Conservation (phyloP, 1,284 basidiomycete species). For the Tylopilus sp. region DNA sequence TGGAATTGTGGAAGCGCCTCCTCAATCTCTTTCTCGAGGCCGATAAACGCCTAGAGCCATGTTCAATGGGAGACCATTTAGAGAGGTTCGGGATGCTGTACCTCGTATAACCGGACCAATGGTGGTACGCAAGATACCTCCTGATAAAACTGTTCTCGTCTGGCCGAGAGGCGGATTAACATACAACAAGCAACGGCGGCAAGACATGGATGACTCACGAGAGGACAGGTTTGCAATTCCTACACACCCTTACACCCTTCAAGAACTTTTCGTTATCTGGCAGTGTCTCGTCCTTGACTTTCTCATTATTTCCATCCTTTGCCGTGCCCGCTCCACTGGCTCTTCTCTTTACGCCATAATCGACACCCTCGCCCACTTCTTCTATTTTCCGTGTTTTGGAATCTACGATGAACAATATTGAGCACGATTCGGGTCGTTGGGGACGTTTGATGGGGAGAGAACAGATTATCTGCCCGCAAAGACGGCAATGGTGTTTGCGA, state of each 20-base stretch:
- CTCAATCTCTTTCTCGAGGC: conserved; percentile 76
- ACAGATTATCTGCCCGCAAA: conserved; percentile 93
- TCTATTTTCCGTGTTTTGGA: conserved; percentile 73
- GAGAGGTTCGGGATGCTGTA: conserved; percentile 29
- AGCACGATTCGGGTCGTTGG: conserved; percentile 69
- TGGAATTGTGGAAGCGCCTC: conserved; percentile 69
- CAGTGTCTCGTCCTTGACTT: conserved; percentile 36
- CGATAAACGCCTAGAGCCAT: conserved; percentile 57
- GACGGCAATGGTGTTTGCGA: conserved; percentile 94
- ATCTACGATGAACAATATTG: conserved; percentile 78
- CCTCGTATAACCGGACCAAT: conserved; percentile 72
- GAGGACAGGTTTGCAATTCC: conserved; percentile 75
- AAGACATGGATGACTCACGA: conserved; percentile 50
- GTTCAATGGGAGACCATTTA: conserved; percentile 1
- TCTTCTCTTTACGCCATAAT: conserved; percentile 71
- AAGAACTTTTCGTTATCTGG: conserved; percentile 74
- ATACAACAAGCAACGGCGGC: neutral
- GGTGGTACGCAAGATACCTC: conserved; percentile 64
- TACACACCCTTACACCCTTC: conserved; percentile 82
- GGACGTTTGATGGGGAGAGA: conserved; percentile 80
- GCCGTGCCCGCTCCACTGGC: conserved; percentile 26
- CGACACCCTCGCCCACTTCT: conserved; percentile 84
- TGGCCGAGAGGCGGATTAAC: conserved; percentile 30
- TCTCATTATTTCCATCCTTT: conserved; percentile 39
- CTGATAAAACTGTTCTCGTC: conserved; percentile 78